A percentile compares a stretch with the other conserved stretches of the same genome.
These are phyloP conservation scores for Cladosporium sp. DNA, from an alignment of 2,329 filamentous ascomycete species.

Conservation along the genomic window DNA sequence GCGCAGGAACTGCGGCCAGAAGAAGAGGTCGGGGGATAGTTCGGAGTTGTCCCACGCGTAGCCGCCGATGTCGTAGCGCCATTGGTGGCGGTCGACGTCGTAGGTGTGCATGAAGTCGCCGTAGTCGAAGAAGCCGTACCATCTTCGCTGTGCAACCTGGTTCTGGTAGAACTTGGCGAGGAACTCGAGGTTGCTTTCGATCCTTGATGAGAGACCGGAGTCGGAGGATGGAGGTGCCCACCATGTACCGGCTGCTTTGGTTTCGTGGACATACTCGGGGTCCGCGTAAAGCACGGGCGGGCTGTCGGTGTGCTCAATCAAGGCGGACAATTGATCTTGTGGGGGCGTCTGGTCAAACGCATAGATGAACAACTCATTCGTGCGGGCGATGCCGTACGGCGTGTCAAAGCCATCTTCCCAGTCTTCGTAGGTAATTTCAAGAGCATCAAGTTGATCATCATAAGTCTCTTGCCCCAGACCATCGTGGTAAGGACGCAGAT, in stretches of 20 bases:
- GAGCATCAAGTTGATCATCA: conserved; percentile 54
- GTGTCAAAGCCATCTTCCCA: conserved; percentile 54
- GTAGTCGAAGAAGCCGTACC: conserved; percentile 62
- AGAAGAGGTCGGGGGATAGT: conserved; percentile 58
- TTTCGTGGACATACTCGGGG: conserved; percentile 48
- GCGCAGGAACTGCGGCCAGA: conserved; percentile 60
- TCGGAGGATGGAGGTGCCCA: conserved; percentile 31
- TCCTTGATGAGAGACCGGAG: conserved; percentile 31
- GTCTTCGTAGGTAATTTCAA: conserved; percentile 62
- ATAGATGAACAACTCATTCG: conserved; percentile 51
- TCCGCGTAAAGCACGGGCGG: conserved; percentile 51
- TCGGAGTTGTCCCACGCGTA: conserved; percentile 65
- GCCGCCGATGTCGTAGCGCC: conserved; percentile 61
- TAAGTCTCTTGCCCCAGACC: conserved; percentile 55
- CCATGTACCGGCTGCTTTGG: conserved; percentile 54
- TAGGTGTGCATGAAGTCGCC: conserved; percentile 63
- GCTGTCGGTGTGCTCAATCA: conserved; percentile 46
- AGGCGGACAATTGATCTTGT: conserved; percentile 40
- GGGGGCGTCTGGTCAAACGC: conserved; percentile 52
- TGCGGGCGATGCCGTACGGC: conserved; percentile 55
- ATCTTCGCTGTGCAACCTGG: conserved; percentile 54
- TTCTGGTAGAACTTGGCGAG: conserved; percentile 53
- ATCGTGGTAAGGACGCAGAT: conserved; percentile 56
- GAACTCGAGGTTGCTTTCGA: conserved; percentile 54
- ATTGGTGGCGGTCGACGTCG: conserved; percentile 54